Percentiles rank a stretch among this genome's conserved stretches.
Conservation (phyloP, 1,284 basidiomycete species). For the Marasmius tenuissimus region DNA sequence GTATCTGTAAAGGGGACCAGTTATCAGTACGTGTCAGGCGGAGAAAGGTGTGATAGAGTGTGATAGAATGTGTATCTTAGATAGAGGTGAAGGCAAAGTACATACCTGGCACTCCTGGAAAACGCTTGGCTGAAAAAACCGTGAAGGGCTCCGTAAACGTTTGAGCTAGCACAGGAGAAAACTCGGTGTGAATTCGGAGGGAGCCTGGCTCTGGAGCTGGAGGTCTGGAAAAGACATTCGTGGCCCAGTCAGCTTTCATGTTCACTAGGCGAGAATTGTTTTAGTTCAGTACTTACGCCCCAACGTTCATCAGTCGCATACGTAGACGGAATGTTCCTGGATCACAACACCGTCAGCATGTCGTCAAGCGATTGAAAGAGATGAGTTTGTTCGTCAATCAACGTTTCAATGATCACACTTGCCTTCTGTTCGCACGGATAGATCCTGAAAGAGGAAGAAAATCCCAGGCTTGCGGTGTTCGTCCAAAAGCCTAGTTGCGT, state of each 20-base stretch:
- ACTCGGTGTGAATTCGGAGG: slow-evolving; percentile 57
- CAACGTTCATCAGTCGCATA: slow-evolving; percentile 82
- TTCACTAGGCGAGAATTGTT: slow-evolving; percentile 14
- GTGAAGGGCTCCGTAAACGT: slow-evolving; percentile 85
- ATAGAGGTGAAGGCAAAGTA: not conserved
- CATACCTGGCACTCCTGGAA: slow-evolving; percentile 88
- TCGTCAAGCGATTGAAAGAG: slow-evolving; percentile 10
- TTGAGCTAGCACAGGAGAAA: slow-evolving; percentile 78
- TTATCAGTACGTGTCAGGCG: not conserved
- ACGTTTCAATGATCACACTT: slow-evolving; percentile 11
- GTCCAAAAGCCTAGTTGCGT: slow-evolving; percentile 80
- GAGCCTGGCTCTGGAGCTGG: slow-evolving; percentile 73
- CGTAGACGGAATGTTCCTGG: slow-evolving; percentile 73
- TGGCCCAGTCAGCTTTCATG: too few species aligned
- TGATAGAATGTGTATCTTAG: not conserved
- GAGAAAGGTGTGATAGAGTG: not conserved
- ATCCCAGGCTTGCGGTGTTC: slow-evolving; percentile 83
- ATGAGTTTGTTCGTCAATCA: not conserved
- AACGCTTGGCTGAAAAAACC: slow-evolving; percentile 91
- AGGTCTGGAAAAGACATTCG: slow-evolving; percentile 39
- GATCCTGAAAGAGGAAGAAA: slow-evolving; percentile 86
- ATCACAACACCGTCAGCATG: slow-evolving; percentile 11
- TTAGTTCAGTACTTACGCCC: slow-evolving; percentile 59
- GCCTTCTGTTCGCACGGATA: slow-evolving; percentile 84
- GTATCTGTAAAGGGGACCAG: slow-evolving; percentile 53